Conservation (phyloP, 1,284 basidiomycete genomes). For the Apiotrichum gamsii region DNA sequence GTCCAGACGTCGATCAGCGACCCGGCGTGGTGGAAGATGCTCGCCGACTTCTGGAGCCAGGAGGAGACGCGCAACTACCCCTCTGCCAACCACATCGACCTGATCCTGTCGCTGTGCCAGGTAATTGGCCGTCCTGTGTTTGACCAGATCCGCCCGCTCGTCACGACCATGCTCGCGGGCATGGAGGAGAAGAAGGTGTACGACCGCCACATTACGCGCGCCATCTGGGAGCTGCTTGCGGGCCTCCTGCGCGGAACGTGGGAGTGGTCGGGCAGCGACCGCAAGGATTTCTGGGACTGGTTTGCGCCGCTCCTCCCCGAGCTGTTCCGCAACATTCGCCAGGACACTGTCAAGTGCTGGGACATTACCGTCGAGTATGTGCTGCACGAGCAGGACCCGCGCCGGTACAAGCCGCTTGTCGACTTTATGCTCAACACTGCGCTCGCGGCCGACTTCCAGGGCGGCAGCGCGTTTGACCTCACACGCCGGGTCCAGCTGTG, state of each 20-base stretch:
- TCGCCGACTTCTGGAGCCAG: constrained; percentile 43
- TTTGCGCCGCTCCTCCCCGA: constrained; percentile 60
- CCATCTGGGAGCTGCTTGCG: constrained; percentile 76
- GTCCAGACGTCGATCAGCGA: constrained; percentile 54
- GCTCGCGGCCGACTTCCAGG: constrained; percentile 71
- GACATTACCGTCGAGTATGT: constrained; percentile 54
- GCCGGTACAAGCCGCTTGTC: constrained; percentile 69
- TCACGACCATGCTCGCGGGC: constrained; percentile 38
- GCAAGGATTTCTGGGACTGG: constrained; percentile 73
- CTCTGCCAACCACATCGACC: constrained; percentile 47
- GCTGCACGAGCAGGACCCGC: constrained; percentile 72
- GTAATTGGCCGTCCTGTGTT: constrained; percentile 37
- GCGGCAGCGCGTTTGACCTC: constrained; percentile 65
- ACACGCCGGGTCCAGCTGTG: constrained; percentile 37
- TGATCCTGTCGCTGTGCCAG: constrained; percentile 52
- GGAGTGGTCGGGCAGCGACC: constrained; percentile 70
- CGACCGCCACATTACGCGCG: constrained; percentile 88
- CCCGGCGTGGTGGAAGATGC: constrained; percentile 56
- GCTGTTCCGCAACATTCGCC: constrained; percentile 72
- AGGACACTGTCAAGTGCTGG: constrained; percentile 62
- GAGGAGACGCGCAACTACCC: constrained; percentile 46
- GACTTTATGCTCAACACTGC: constrained; percentile 63
- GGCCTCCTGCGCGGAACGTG: constrained; percentile 76
- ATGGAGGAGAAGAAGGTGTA: constrained; percentile 41
- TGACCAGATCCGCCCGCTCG: constrained; percentile 32